Percentiles rank a stretch among this genome's conserved stretches.
Evolutionary conservation across 345 rosid genomes (phyloP).

Genomic region (Eucalyptus albens): DNA sequence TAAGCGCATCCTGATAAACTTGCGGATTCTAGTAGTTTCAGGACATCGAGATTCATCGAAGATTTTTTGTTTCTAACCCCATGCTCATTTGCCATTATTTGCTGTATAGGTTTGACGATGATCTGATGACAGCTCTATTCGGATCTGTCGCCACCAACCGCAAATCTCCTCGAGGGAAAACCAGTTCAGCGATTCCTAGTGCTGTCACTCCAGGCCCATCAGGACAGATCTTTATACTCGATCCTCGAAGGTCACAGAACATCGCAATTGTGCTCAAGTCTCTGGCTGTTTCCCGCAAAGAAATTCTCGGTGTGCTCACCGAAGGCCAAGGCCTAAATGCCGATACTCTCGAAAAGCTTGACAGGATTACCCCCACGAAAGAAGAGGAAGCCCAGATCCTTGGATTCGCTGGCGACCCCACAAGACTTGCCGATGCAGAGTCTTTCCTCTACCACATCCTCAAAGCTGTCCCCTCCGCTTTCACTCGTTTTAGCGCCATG

Average conservation of each 20-base stretch:
- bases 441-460: constrained; percentile 65
- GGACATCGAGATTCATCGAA: background rate
- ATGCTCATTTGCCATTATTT: background rate
- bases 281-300: constrained; percentile 34
- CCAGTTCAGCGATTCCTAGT: background rate
- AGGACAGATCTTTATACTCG: constrained; percentile 45
- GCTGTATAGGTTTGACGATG: constrained; percentile 64
- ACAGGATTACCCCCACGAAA: constrained; percentile 53
- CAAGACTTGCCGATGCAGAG: constrained; percentile 64
- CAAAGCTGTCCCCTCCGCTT: constrained; percentile 63
- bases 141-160: constrained; percentile 61
- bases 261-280: constrained; percentile 69
- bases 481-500: constrained; percentile 52
- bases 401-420: constrained; percentile 39
- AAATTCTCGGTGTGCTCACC: constrained; percentile 33
- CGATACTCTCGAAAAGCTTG: constrained; percentile 67
- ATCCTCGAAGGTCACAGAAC: constrained; percentile 72
- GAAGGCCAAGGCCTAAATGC: constrained; percentile 44
- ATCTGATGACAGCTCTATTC: constrained; percentile 87
- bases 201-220: constrained; percentile 8
- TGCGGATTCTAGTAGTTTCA: background rate
- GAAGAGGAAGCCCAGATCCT: constrained; percentile 58
- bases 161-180: constrained; percentile 21
- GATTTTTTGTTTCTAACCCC: background rate
- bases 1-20: constrained; percentile 3